Evolutionary conservation across 2,329 filamentous ascomycete species (phyloP), one percentile per base, ranked within the genome.

Genomic region (Mariannaea elegans): DNA sequence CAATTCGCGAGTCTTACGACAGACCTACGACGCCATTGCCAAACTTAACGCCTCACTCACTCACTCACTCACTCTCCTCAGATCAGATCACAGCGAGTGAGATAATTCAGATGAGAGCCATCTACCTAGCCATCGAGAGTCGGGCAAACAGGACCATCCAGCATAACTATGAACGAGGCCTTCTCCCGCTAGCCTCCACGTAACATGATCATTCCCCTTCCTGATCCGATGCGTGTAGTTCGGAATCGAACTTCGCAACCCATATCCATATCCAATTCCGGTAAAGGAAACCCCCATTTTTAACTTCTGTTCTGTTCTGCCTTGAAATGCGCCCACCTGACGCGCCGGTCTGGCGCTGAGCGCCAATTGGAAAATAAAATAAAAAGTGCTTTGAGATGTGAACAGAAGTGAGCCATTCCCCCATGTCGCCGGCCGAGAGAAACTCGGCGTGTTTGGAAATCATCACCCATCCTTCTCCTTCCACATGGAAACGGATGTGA

Each of bases 321-420:
- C 60, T 57, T 59, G 41, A 24, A 62, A 63, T 70, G 59, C 52
- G 66, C 56, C 50, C 56, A 45, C 19, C 49, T 39, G 49, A 57
- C 58, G 42, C 53, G 53, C 53, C 53, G 46, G 48, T 48, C 58
- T 57, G 38, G 41, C 45, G 48, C 41, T 46, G 31, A 48, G 59
- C 49, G 51, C 57, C 48, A 27, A 27, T 27, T 6, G 9, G 24
- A 27, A 27, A 27, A 27, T 27, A 27, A 9, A 27, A 41, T 59
- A 61, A 56, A 64, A 42, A 52, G 53, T 51, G 57, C 41, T 27
- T 47, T 39, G 21, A 54, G 45, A 39, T 59, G 32, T 56, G 34
- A 48, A 54, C 54, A 58, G 59, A 62, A 50, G 48, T 45, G 39
- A 55, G 42, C 48, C 41, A 49, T 23, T 42, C 47, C 7, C 34